phyloP scores from a whole-genome alignment of 1,139 yeast genomes.

The Torulaspora pretoriensis region DNA sequence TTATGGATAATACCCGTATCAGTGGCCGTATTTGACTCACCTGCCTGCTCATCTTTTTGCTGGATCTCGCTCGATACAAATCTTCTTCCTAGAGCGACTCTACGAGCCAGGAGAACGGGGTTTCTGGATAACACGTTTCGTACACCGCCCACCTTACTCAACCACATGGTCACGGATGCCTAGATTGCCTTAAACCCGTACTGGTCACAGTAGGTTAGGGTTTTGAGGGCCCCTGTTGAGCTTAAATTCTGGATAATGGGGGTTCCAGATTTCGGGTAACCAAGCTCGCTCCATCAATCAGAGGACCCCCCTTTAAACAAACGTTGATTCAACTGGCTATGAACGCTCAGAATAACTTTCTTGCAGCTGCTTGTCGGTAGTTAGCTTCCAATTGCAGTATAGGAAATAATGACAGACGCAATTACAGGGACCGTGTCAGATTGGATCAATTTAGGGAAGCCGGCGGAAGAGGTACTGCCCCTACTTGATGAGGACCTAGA shows the following conservation, averaged over 20 bases:
- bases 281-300: slow-evolving; percentile 1
- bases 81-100: slow-evolving; percentile 18
- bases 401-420: slow-evolving; percentile 12
- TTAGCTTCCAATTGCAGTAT: neutral
- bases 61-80: slow-evolving; percentile 40
- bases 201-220: neutral
- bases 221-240: neutral
- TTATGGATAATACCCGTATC: slow-evolving; percentile 59
- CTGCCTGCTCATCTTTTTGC: slow-evolving; percentile 43
- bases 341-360: neutral
- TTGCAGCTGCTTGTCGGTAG: neutral
- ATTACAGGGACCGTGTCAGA: slow-evolving; percentile 21
- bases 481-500: slow-evolving; percentile 35
- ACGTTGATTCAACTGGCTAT: neutral
- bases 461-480: slow-evolving; percentile 35
- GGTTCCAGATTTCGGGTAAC: slow-evolving; percentile 10
- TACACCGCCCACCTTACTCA: neutral
- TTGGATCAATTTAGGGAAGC: slow-evolving; percentile 27
- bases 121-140: neutral
- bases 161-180: slow-evolving; percentile 2
- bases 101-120: neutral
- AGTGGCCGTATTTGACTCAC: slow-evolving; percentile 47
- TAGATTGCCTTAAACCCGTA: neutral
- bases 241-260: neutral
- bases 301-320: slow-evolving; percentile 7